Base-by-base conservation (phyloP, 331 rosid species). In the Dryas integrifolia region DNA sequence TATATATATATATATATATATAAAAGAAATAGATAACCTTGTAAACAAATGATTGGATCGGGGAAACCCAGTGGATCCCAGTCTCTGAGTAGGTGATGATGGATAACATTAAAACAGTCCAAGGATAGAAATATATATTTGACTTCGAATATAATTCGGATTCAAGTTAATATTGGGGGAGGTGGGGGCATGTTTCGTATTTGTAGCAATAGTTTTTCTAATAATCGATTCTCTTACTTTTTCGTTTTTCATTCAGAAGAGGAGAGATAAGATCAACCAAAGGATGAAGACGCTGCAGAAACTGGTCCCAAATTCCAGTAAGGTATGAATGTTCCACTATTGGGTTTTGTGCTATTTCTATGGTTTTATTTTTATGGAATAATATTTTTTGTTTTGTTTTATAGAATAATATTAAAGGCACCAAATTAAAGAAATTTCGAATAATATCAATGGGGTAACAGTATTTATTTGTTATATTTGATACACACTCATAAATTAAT, bases 291-390 rank as follows among this genome's bases (percentile, higher is more conserved):
- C 96, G 47, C 70, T 92, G 81, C 98, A 90, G 79, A 90, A 90
- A 86, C 82, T 92, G 91, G 98, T 92, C 88, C 96, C 98, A 77
- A 92, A 88, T 88, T 90, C 98, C 83, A 90, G 88, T 78, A 90
- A 92, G 96, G 98, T 92, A 85, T 74, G 86, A 67, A 67, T 73
- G 71, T 59, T 38, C 43, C 16, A 57, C 21, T 14, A 50, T 77
- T 72, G 12, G 77, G 63, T 74, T 75, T 63, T 73, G 74, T 74
- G 58, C 70, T 41, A 66, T 81, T 67, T 30, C 21, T 76, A 9
- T 39, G 5, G 5, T 63, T 16, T 15, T 41, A 7, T 40, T 5
- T 7, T 66, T 48, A 16, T 47, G 43, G 6, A 30, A 30, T 7
- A 9, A 13, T 13, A 18, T 56, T 10, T 44, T 11, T 8, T 7